A percentile compares a stretch with the other conserved stretches of the same genome.
Evolutionary conservation across 345 rosid genomes (phyloP).

Genomic region (Geranium rotundifolium): DNA sequence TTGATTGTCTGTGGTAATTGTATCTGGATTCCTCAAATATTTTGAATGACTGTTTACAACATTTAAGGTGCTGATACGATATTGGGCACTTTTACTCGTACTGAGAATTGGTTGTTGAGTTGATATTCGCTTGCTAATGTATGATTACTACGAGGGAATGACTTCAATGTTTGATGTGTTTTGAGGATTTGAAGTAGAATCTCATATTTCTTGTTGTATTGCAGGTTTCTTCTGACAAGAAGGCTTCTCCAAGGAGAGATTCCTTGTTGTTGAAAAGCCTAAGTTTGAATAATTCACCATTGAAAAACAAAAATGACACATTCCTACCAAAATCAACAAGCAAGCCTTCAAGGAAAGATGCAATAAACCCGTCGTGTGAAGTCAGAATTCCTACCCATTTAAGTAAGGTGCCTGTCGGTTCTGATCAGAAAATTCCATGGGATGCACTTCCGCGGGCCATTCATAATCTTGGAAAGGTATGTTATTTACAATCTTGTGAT

Average conservation of each 20-base stretch:
- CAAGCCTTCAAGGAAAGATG: constrained; percentile 11
- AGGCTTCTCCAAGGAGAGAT: constrained; percentile 13
- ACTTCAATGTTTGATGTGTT: too few relatives aligned
- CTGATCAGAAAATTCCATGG: constrained; percentile 23
- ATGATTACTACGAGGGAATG: too few relatives aligned
- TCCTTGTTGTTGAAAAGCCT: constrained; percentile 9
- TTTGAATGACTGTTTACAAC: too few relatives aligned
- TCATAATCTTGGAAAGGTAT: constrained; percentile 32
- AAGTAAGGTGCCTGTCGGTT: constrained; percentile 22
- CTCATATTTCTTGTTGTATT: background rate
- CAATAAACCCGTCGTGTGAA: constrained; percentile 18
- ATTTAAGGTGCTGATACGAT: too few relatives aligned
- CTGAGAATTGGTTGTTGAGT: too few relatives aligned
- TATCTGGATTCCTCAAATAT: too few relatives aligned
- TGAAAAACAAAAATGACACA: constrained; percentile 13
- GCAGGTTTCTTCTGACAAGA: constrained; percentile 19
- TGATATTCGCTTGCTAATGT: too few relatives aligned
- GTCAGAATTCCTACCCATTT: constrained; percentile 7
- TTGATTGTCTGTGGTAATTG: too few relatives aligned
- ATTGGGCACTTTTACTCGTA: too few relatives aligned
- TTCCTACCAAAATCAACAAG: constrained; percentile 10
- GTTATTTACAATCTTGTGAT: too few relatives aligned
- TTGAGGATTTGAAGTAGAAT: too few relatives aligned
- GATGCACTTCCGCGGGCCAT: constrained; percentile 23
- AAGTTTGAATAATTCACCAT: constrained; percentile 15